Base-by-base conservation (phyloP, 2,329 filamentous ascomycete species). In the Phyllosticta citriasiana region DNA sequence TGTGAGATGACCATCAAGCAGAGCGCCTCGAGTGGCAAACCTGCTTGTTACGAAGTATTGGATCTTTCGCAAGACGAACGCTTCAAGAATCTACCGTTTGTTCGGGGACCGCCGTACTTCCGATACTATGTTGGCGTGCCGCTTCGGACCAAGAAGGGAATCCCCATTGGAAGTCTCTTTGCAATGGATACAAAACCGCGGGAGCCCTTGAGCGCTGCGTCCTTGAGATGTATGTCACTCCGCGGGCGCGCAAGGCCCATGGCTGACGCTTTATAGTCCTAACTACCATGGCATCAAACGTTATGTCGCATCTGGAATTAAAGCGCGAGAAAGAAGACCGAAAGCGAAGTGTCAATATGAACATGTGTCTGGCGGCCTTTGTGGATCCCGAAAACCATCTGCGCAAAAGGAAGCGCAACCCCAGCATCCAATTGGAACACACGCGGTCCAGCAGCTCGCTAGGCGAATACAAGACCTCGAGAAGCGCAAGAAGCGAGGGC, bases 11-110 rank as follows among this genome's bases (percentile, higher is more conserved):
- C 71, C 8, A 64, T 72, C 47, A 62, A 65, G 5, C 57, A 67
- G 5, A 55, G 60, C 6, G 47, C 62, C 12, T 30, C 60, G 47
- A 66, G 68, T 22, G 69, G 69, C 9, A 67, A 73, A 22, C 69
- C 71, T 6, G 69, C 71, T 14, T 77, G 76, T 80, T 71, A 71
- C 58, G 73, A 74, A 53, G 67, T 72, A 14, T 66, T 69, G 47
- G 72, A 74, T 55, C 66, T 69, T n/a, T 64, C 67, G 26, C 33
- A 69, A 51, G 73, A 75, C 57, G 61, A 61, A 2, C 69, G 72
- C 2, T 75, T 71, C 67, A 68, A 67, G 47, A 61, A 67, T 14
- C 64, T 70, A 7, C 65, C 68, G 3, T 73, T 72, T 55, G 68
- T 73, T 24, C 50, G 62, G 0, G 64, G 66, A 14, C 66, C 67